Percentiles rank a stretch among this genome's conserved stretches.
These are phyloP conservation scores for Penicillium nordicum DNA, from an alignment of 2,329 filamentous ascomycete species.

Conservation along the genomic window DNA sequence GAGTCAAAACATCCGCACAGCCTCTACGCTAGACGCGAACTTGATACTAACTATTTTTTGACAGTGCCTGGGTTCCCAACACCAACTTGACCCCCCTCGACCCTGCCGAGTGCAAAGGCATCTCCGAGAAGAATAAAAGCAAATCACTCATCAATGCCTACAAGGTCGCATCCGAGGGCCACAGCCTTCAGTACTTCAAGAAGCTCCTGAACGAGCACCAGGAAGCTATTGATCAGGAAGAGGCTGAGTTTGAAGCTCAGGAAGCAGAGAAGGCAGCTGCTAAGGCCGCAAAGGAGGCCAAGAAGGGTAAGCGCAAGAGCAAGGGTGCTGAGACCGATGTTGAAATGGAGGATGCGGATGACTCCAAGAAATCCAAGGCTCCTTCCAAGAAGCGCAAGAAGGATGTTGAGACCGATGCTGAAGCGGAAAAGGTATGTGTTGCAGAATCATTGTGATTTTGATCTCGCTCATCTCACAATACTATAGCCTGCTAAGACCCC, in stretches of 20 bases:
- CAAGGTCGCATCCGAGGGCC: slow-evolving; percentile 70
- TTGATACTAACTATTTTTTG: not conserved
- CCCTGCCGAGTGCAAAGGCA: slow-evolving; percentile 64
- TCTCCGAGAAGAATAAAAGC: slow-evolving; percentile 69
- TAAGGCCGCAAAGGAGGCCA: slow-evolving; percentile 53
- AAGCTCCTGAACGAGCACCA: slow-evolving; percentile 63
- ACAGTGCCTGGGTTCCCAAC: slow-evolving; percentile 87
- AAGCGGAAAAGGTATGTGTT: slow-evolving; percentile 62
- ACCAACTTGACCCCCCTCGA: slow-evolving; percentile 75
- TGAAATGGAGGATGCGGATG: slow-evolving; percentile 49
- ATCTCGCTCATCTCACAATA: slow-evolving; percentile 7
- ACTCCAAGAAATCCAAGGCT: slow-evolving; percentile 52
- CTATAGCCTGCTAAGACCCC: slow-evolving; percentile 60
- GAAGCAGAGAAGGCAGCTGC: slow-evolving; percentile 54
- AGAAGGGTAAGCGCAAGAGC: slow-evolving; percentile 49
- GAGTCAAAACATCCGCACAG: slow-evolving; percentile 45
- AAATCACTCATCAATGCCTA: slow-evolving; percentile 79
- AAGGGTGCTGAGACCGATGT: slow-evolving; percentile 52
- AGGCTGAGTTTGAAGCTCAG: slow-evolving; percentile 52
- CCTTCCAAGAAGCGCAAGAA: slow-evolving; percentile 78
- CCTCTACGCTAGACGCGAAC: slow-evolving; percentile 3
- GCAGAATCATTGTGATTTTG: not conserved
- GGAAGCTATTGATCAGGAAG: slow-evolving; percentile 52
- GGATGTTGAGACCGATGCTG: slow-evolving; percentile 60
- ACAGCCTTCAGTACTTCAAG: slow-evolving; percentile 81